Base-by-base conservation (phyloP, 2,329 filamentous ascomycete genomes). In the Aspergillus neoniger region DNA sequence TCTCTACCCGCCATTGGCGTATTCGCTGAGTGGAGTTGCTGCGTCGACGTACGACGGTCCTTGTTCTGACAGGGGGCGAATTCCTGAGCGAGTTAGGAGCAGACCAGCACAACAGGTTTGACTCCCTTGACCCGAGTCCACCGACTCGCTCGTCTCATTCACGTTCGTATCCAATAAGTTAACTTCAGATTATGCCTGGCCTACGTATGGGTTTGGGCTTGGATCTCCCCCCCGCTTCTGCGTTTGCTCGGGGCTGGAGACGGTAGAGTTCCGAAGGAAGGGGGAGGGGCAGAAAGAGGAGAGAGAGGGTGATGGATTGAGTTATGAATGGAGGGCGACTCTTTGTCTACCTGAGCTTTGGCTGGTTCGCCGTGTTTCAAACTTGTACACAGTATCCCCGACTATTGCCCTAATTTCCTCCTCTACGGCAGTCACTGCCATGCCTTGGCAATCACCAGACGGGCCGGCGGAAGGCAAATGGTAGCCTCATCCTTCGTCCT, bases 91-190 rank as follows among this genome's bases (percentile, higher is more conserved):
- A 61, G 59, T 59, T 62, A 63, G 58, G 53, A 64, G 61, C 59
- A 60, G 59, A 58, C 62, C 60, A 64, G 62, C 62, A 44, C 41
- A 51, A 58, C 63, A 65, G 62, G 64, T 61, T 60, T 67, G 65
- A 60, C 60, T 65, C 58, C 59, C 63, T 67, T 59, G 55, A 60
- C 60, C 65, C 61, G 65, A 68, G 60, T 61, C 66, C 63, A 63
- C 61, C 53, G 59, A 57, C 48, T 50, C 59, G 57, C 65, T 58
- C 61, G 55, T 51, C 60, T 56, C 60, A 55, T 57, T 58, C 59
- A 58, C 52, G 58, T 66, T 66, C 59, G 58, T 64, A 69, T 69
- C 61, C 64, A 65, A 66, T 67, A 62, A 66, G 59, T 65, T 64
- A 60, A 58, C 60, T 54, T 60, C 57, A 57, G 55, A 63, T 67